Evolutionary conservation across 805 yeast species (phyloP).

Genomic region (Candida schatavii): DNA sequence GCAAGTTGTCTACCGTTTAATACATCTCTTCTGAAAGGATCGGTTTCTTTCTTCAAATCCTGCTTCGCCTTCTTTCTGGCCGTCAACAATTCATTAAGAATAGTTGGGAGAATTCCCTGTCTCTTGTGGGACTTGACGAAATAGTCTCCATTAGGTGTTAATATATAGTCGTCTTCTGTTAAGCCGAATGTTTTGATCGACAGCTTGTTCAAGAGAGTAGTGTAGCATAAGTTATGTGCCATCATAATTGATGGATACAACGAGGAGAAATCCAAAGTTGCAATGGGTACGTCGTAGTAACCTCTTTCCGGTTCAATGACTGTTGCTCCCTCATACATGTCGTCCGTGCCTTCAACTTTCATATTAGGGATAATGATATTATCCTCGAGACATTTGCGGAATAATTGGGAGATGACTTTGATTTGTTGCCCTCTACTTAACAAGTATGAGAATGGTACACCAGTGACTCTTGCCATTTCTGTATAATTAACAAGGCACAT

Average conservation of each 20-base stretch:
- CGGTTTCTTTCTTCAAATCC: constrained; percentile 88
- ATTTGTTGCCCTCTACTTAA: constrained; percentile 95
- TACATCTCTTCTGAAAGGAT: constrained; percentile 90
- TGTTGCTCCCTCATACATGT: constrained; percentile 98
- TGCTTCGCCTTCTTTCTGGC: constrained; percentile 94
- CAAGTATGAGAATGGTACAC: constrained; percentile 92
- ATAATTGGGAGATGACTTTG: constrained; percentile 92
- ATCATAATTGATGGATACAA: constrained; percentile 98
- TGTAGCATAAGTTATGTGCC: constrained; percentile 97
- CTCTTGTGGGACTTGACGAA: constrained; percentile 70
- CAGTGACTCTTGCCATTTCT: constrained; percentile 99
- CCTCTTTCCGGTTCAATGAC: constrained; percentile 97
- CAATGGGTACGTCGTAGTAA: constrained; percentile 94
- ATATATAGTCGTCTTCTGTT: constrained; percentile 71
- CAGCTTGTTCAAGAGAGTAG: constrained; percentile 72
- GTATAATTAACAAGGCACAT: constrained; percentile 97
- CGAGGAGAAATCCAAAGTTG: constrained; percentile 96
- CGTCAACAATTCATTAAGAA: constrained; percentile 78
- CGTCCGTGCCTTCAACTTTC: constrained; percentile 74
- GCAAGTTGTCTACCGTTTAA: constrained; percentile 97
- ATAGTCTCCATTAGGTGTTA: constrained; percentile 89
- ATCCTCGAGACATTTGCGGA: constrained; percentile 84
- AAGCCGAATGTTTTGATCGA: constrained; percentile 65
- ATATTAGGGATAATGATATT: constrained; percentile 90
- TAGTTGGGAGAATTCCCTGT: constrained; percentile 88